Evolutionary conservation across 1,284 basidiomycete species (phyloP).

Genomic region (Apiotrichum veenhuisii): DNA sequence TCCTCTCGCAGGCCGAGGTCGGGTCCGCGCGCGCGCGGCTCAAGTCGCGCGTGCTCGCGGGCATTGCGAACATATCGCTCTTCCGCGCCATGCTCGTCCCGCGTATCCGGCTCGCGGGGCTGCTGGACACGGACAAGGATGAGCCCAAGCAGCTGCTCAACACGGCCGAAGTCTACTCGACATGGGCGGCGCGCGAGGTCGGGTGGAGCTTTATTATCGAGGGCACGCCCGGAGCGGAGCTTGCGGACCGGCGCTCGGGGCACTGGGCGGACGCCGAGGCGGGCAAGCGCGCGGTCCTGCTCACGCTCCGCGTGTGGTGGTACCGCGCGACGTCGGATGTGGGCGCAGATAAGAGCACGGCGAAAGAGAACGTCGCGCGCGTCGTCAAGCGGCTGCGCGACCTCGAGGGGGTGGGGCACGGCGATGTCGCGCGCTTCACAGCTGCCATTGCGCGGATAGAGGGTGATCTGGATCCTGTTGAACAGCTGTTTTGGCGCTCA

Average conservation of each 20-base stretch:
- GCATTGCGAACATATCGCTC: conserved; percentile 36
- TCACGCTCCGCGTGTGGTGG: conserved; percentile 45
- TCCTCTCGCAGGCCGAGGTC: conserved; percentile 33
- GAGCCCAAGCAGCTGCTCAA: conserved; percentile 26
- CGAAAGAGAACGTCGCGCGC: conserved; percentile 42
- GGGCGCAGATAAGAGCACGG: conserved; percentile 23
- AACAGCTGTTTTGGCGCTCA: conserved; percentile 44
- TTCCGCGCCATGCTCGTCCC: conserved; percentile 41
- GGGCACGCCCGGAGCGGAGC: conserved; percentile 34
- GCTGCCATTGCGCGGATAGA: conserved; percentile 29
- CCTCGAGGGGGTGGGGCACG: conserved; percentile 36
- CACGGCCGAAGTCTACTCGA: conserved; percentile 48
- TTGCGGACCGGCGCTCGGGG: conserved; percentile 38
- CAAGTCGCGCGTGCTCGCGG: conserved; percentile 38
- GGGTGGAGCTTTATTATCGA: conserved; percentile 50
- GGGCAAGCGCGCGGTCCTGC: conserved; percentile 42
- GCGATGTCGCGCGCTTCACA: conserved; percentile 41
- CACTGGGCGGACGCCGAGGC: conserved; percentile 41
- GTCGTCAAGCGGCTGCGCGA: conserved; percentile 42
- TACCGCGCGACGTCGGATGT: conserved; percentile 26
- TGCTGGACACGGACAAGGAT: conserved; percentile 3
- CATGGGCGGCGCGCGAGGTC: conserved; percentile 49
- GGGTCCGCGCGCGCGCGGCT: conserved; percentile 30
- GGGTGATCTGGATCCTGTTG: conserved; percentile 41
- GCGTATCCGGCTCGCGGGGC: conserved; percentile 17